Evolutionary conservation across 2,329 filamentous ascomycete species (phyloP).

Genomic region (Fusarium veterinarium): DNA sequence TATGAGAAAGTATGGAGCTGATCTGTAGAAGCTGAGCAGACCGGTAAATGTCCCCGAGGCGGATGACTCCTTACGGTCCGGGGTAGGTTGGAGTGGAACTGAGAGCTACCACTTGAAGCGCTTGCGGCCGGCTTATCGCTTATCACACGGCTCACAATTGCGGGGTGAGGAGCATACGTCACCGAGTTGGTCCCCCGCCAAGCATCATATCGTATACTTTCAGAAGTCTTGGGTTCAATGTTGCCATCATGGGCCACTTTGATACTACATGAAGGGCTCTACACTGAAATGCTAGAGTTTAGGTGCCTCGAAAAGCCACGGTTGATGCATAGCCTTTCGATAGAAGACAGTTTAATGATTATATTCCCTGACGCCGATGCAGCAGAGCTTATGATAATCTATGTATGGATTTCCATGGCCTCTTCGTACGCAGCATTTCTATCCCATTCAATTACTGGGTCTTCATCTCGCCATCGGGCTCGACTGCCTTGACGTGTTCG

Average conservation of each 20-base stretch:
- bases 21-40: not conserved
- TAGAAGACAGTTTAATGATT: not conserved
- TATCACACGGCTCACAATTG: slow-evolving; percentile 25
- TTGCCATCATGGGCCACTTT: not conserved
- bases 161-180: slow-evolving; percentile 35
- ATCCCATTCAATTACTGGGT: slow-evolving; percentile 69
- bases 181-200: slow-evolving; percentile 30
- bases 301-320: not conserved
- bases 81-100: slow-evolving; percentile 17
- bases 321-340: not conserved
- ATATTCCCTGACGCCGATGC: slow-evolving; percentile 20
- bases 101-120: slow-evolving; percentile 11
- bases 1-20: not conserved
- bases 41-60: not conserved
- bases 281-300: not conserved
- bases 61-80: slow-evolving; percentile 33
- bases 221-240: not conserved
- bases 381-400: slow-evolving; percentile 28
- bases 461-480: slow-evolving; percentile 76
- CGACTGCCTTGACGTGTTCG: slow-evolving; percentile 79
- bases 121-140: slow-evolving; percentile 38
- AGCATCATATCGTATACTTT: not conserved
- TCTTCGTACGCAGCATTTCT: not conserved
- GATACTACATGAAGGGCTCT: not conserved
- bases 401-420: slow-evolving; percentile 7